Conservation (phyloP, 805 yeast species). For the Candida koratica region DNA sequence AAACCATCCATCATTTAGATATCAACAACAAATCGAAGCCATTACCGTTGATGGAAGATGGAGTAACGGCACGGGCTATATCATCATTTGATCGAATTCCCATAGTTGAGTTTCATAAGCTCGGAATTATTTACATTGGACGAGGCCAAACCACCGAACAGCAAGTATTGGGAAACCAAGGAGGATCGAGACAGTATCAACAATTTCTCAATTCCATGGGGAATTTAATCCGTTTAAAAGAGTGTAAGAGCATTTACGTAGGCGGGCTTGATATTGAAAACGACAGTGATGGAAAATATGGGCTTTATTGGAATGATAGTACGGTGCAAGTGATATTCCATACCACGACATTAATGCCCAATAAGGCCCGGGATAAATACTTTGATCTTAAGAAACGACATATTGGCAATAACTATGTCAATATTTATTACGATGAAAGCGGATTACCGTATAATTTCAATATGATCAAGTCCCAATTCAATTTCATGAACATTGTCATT, state of each 20-base stretch:
- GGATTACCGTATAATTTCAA: constrained; percentile 63
- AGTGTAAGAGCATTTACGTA: constrained; percentile 50
- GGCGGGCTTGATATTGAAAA: constrained; percentile 77
- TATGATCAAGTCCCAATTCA: constrained; percentile 71
- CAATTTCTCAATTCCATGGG: constrained; percentile 60
- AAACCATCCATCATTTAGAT: constrained; percentile 45
- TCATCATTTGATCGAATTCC: constrained; percentile 70
- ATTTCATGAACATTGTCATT: constrained; percentile 74
- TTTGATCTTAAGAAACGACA: constrained; percentile 69
- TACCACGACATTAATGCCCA: constrained; percentile 79
- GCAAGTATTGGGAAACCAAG: constrained; percentile 59
- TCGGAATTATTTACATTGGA: constrained; percentile 74
- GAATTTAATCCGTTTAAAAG: constrained; percentile 50
- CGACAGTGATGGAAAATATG: constrained; percentile 71
- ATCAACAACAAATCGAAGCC: constrained; percentile 36
- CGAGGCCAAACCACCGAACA: constrained; percentile 59
- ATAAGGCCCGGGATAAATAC: constrained; percentile 35
- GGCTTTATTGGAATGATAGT: constrained; percentile 69
- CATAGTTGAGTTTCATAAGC: constrained; percentile 70
- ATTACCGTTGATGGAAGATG: constrained; percentile 48
- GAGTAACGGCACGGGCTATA: constrained; percentile 46
- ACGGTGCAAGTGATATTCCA: constrained; percentile 72
- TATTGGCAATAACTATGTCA: constrained; percentile 82
- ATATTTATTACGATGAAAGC: constrained; percentile 77
- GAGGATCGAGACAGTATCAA: constrained; percentile 63